Evolutionary conservation across 225 moss, liverwort and hornwort genomes (phyloP).

Genomic region (Sphagnum contortum): DNA sequence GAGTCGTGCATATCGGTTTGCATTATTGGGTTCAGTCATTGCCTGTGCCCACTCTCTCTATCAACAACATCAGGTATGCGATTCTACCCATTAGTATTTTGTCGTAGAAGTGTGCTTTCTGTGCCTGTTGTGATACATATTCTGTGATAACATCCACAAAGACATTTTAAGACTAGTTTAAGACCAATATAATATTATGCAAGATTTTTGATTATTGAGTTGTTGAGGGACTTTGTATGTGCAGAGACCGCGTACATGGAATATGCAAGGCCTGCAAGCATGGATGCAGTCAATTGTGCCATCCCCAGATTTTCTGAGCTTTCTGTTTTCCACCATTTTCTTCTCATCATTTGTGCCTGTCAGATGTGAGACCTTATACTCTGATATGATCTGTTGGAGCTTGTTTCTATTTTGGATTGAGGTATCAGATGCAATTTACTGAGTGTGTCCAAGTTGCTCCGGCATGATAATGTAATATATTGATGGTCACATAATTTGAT

Average conservation of each 20-base stretch:
- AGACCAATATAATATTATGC: too few relatives aligned
- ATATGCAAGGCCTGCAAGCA: slow-evolving; percentile 59
- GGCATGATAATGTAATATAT: too few relatives aligned
- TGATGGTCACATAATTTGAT: too few relatives aligned
- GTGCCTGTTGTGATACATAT: not conserved
- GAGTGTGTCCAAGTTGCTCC: too few relatives aligned
- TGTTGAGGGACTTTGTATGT: slow-evolving; percentile 4
- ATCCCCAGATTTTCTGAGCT: slow-evolving; percentile 64
- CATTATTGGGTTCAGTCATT: slow-evolving; percentile 66
- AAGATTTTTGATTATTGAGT: not conserved
- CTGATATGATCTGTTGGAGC: too few relatives aligned
- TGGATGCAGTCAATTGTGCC: slow-evolving; percentile 80
- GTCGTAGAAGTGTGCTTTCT: not conserved
- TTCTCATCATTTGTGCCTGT: slow-evolving; percentile 62
- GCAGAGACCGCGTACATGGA: slow-evolving; percentile 77
- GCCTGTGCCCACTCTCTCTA: slow-evolving; percentile 80
- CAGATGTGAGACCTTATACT: slow-evolving; percentile 48
- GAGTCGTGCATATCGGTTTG: slow-evolving; percentile 82
- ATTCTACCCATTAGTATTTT: not conserved
- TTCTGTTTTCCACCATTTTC: slow-evolving; percentile 75
- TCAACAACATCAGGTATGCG: slow-evolving; percentile 60
- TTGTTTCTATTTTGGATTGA: too few relatives aligned
- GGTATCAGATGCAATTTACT: too few relatives aligned
- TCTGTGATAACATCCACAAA: too few relatives aligned
- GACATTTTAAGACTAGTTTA: too few relatives aligned